Evolutionary conservation across 257 asterid genomes (phyloP), one percentile per base, ranked within the genome.

Genomic region (Anisodus acutangulus): DNA sequence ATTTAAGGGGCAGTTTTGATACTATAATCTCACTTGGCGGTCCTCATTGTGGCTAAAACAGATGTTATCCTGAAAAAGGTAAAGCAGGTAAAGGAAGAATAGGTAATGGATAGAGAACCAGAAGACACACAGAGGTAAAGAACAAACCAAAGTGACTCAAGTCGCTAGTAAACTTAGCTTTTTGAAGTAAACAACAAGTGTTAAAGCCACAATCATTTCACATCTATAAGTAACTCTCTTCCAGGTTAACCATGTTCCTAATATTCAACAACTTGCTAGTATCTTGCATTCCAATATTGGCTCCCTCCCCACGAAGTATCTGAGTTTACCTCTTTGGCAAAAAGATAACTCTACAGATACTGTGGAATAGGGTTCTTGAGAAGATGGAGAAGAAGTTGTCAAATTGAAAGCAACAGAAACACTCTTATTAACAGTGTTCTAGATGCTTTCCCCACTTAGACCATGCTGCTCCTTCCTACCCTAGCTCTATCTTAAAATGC

Each of bases 191-290:
- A 13, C 81, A 3, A 72, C 19, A 15, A 76, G 47, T 4, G 15
- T 8, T 76, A 51, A 74, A 31, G 47, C 22, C 63, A 51, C 37
- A 12, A 76, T 51, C 47, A 76, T 76, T 76, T 76, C 63, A 76
- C 26, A 31, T 76, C 81, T 76, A 51, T 76, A 6, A 76, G 63
- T 22, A 76, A 54, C 80, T 74, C 11, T 59, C 60, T 72, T 49
- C 60, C 80, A 22, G 60, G 80, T 22, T 47, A 74, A 49, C 45
- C 81, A 49, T 9, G 37, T 12, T 74, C 62, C 81, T 49, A 74
- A 49, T 74, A 74, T 9, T 22, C 62, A 49, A 74, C 31, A 69
- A 74, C 81, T 12, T 49, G 81, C 81, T 22, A 53, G 12, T 53
- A 22, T 49, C 62, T 11, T 74, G 81, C 81, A 74, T 8, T 10